Conservation (phyloP, 1,139 yeast genomes). For the Pichia terricola region DNA sequence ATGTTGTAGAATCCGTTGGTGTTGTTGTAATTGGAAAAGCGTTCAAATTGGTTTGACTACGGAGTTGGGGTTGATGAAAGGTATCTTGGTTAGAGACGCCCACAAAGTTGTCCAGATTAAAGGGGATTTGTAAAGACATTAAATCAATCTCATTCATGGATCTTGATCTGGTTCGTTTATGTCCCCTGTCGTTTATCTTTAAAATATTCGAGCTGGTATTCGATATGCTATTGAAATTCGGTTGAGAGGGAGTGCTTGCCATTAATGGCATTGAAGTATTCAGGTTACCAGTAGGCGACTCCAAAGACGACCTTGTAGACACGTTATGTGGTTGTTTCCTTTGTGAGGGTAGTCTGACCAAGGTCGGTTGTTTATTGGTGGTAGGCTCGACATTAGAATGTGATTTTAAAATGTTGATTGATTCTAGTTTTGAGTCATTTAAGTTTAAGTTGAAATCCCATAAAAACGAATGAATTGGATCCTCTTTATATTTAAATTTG, state of each 20-base stretch:
- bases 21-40: not conserved
- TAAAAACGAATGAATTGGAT: slow-evolving; percentile 21
- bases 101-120: not conserved
- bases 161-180: slow-evolving; percentile 26
- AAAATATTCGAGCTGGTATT: not conserved
- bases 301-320: not conserved
- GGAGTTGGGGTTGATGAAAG: slow-evolving; percentile 6
- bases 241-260: not conserved
- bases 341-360: not conserved
- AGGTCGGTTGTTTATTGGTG: not conserved
- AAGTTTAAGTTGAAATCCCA: slow-evolving; percentile 20
- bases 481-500: slow-evolving; percentile 7
- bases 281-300: not conserved
- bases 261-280: not conserved
- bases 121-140: slow-evolving; percentile 1
- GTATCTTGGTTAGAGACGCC: slow-evolving; percentile 4
- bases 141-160: slow-evolving; percentile 24
- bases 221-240: not conserved
- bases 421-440: not conserved
- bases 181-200: slow-evolving; percentile 15
- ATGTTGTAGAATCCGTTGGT: not conserved
- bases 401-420: not conserved
- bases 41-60: not conserved
- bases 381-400: not conserved
- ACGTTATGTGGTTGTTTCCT: not conserved